These are phyloP conservation scores for Aspergillus conjunctus DNA, from an alignment of 495 filamentous ascomycete genomes.

Conservation along the genomic window DNA sequence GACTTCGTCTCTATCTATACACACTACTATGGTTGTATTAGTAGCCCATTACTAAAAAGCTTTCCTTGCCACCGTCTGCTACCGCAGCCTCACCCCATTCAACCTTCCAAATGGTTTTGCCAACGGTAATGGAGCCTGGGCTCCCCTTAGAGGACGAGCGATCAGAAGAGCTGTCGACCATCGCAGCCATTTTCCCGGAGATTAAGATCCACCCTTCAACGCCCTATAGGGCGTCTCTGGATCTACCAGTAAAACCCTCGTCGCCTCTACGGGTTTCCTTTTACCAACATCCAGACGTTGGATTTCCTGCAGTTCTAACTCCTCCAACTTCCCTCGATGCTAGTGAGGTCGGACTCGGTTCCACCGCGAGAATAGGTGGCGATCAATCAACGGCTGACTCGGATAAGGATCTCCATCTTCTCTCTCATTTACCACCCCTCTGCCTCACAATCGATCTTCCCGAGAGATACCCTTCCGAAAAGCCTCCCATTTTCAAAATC, in stretches of 20 bases:
- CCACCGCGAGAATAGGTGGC: slow-evolving; percentile 28
- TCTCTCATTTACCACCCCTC: slow-evolving; percentile 79
- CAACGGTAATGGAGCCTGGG: slow-evolving; percentile 35
- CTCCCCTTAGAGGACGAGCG: slow-evolving; percentile 62
- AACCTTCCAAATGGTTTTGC: not conserved
- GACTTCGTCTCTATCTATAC: slow-evolving; percentile 6
- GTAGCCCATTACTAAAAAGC: slow-evolving; percentile 16
- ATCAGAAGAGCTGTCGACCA: slow-evolving; percentile 76
- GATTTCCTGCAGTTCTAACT: slow-evolving; percentile 40
- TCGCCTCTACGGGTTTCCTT: slow-evolving; percentile 71
- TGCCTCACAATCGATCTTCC: slow-evolving; percentile 70
- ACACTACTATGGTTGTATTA: slow-evolving; percentile 15
- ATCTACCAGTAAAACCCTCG: slow-evolving; percentile 71
- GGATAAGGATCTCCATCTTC: slow-evolving; percentile 56
- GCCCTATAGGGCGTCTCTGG: slow-evolving; percentile 66
- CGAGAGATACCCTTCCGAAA: slow-evolving; percentile 68
- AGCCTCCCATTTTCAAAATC: slow-evolving; percentile 67
- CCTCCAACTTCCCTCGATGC: slow-evolving; percentile 51
- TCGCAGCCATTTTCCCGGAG: slow-evolving; percentile 89
- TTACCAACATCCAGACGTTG: slow-evolving; percentile 52
- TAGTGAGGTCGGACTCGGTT: slow-evolving; percentile 23
- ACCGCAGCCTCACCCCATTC: not conserved
- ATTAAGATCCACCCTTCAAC: slow-evolving; percentile 59
- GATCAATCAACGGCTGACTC: slow-evolving; percentile 20
- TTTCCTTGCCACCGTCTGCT: slow-evolving; percentile 16